Base-by-base conservation (phyloP, 2,329 filamentous ascomycete genomes). In the Fusarium mangiferae region DNA sequence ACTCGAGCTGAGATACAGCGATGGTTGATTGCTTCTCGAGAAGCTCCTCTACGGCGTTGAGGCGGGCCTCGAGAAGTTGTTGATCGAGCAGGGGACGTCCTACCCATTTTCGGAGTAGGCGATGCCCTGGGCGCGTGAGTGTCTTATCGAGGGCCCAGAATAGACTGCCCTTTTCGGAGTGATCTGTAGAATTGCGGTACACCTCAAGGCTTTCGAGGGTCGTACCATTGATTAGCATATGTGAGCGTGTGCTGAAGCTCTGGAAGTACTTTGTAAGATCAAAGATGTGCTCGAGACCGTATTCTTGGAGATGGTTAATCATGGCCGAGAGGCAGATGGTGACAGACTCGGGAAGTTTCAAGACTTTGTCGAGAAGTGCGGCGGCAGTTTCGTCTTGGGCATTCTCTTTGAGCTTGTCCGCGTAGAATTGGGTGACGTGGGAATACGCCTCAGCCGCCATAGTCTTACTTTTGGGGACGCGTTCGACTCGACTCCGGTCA, bases 141-240 rank as follows among this genome's bases (percentile, higher is more conserved):
- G 96, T 98, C 77, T 96, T 94, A 83, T 99, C 94, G 46, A 99
- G 87, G 0, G 95, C 94, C 96, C 96, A 99, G 82, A 98, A 95
- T 9, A 99, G 86, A 81, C 95, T 98, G 7, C 96, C 96, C 77
- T 93, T 95, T 66, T 93, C 90, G 0, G 90, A 89, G 77, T 95
- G 90, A 79, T 98, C 95, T 0, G 96, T 98, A 77, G 95, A 91
- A 75, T 99, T 99, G 69, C 95, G 93, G 80, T 98, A 99, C 5
- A 99, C 94, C 81, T 99, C 96, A 18, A 99, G 88, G 78, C 94
- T 98, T 55, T 94, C 96, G 42, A 99, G 85, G 0, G 96, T 98
- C 62, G 98, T 99, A 49, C 96, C 96, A 79, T 97, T 98, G 68
- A 99, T 86, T 8, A 98, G 87, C 96, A 99, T 98, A 79, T 98